Percentiles rank a stretch among this genome's conserved stretches.
These are phyloP conservation scores for Colletotrichum aenigma DNA, from an alignment of 2,329 filamentous ascomycete genomes.

Conservation along the genomic window DNA sequence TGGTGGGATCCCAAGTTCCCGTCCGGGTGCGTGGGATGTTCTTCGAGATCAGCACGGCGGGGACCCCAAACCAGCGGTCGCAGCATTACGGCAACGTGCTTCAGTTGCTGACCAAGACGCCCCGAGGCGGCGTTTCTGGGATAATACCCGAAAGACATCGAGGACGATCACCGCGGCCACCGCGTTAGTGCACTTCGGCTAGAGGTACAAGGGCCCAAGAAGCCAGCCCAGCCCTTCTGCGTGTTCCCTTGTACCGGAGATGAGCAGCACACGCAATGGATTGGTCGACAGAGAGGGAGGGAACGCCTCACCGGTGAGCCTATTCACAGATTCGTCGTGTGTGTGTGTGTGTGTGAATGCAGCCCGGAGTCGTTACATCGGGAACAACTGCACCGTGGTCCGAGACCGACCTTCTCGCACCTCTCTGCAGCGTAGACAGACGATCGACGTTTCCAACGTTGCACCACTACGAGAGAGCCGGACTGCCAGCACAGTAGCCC, in stretches of 20 bases:
- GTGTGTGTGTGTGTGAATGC: neutral
- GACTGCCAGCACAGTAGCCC: neutral
- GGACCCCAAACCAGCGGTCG: neutral
- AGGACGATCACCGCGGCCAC: slow-evolving; percentile 7
- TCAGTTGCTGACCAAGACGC: slow-evolving; percentile 2
- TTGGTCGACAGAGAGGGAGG: neutral
- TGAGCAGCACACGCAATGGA: neutral
- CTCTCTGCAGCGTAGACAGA: neutral
- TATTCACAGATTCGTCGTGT: neutral
- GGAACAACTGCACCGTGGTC: neutral
- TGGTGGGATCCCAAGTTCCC: slow-evolving; percentile 8
- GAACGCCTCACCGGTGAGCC: neutral
- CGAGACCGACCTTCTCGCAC: neutral
- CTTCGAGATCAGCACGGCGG: slow-evolving; percentile 13
- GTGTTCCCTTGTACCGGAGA: neutral
- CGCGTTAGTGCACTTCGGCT: slow-evolving; percentile 9
- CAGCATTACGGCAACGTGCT: slow-evolving; percentile 2
- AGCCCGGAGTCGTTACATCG: neutral
- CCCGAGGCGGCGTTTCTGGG: slow-evolving; percentile 9
- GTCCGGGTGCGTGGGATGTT: slow-evolving; percentile 13
- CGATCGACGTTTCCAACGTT: neutral
- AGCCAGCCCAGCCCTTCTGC: neutral
- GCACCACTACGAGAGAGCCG: neutral
- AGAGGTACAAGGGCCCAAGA: neutral
- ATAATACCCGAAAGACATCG: slow-evolving; percentile 3